Evolutionary conservation across 2,329 filamentous ascomycete genomes (phyloP).

Genomic region (Aspergillus fischeri): DNA sequence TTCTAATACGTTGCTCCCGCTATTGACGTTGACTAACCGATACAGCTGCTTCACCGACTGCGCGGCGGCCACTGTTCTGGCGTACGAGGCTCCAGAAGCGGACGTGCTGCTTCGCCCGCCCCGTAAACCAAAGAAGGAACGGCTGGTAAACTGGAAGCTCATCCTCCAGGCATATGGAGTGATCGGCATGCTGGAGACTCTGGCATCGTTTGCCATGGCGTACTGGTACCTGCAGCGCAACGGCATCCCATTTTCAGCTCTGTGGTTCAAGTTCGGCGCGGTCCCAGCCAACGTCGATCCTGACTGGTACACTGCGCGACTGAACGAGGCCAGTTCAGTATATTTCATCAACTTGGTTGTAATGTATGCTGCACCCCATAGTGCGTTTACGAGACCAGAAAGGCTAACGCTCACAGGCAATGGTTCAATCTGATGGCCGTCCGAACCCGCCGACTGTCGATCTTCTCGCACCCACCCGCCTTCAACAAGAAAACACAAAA

Average conservation of each 20-base stretch:
- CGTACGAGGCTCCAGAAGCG: slow-evolving; percentile 72
- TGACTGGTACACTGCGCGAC: slow-evolving; percentile 51
- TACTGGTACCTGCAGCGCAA: slow-evolving; percentile 58
- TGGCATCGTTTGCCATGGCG: slow-evolving; percentile 60
- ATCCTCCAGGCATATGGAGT: slow-evolving; percentile 70
- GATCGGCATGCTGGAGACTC: slow-evolving; percentile 61
- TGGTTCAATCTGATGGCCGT: slow-evolving; percentile 71
- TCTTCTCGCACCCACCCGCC: slow-evolving; percentile 68
- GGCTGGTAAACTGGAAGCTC: slow-evolving; percentile 69
- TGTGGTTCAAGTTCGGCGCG: slow-evolving; percentile 66
- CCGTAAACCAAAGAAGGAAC: slow-evolving; percentile 64
- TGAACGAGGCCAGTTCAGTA: slow-evolving; percentile 66
- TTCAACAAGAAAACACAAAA: slow-evolving; percentile 65
- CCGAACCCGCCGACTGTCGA: slow-evolving; percentile 60
- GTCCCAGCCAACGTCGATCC: slow-evolving; percentile 49
- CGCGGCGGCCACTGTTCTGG: slow-evolving; percentile 66
- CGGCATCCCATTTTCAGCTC: slow-evolving; percentile 60
- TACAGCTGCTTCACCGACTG: slow-evolving; percentile 69
- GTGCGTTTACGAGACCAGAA: slow-evolving; percentile 4
- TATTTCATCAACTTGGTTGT: slow-evolving; percentile 79
- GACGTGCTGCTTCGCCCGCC: slow-evolving; percentile 68
- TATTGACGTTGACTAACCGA: neutral
- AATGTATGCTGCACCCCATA: slow-evolving; percentile 51
- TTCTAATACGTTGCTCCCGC: slow-evolving; percentile 1
- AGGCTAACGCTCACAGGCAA: slow-evolving; percentile 43